Conservation (phyloP, 768 basidiomycete species). For the Serendipita sp. region DNA sequence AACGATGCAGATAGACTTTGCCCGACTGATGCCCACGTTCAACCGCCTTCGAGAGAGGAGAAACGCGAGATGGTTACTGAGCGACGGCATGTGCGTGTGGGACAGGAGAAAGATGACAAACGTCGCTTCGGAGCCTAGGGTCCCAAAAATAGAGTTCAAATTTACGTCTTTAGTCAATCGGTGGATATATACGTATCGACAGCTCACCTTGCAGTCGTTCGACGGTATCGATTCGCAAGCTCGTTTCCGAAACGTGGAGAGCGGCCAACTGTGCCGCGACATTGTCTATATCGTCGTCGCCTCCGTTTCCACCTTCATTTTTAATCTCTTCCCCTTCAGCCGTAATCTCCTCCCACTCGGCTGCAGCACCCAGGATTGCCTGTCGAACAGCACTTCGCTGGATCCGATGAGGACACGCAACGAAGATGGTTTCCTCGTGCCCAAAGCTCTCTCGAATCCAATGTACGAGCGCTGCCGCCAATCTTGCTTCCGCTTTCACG, state of each 20-base stretch:
- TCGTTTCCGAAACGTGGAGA: conserved; percentile 21
- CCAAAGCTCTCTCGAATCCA: conserved; percentile 24
- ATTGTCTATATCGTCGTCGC: conserved; percentile 12
- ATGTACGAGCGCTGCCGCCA: conserved; percentile 29
- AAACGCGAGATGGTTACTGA: conserved; percentile 25
- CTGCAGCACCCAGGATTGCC: conserved; percentile 17
- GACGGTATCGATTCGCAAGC: conserved; percentile 26
- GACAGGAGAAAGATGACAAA: conserved; percentile 40
- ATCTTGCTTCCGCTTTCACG: conserved; percentile 31
- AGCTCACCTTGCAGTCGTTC: conserved; percentile 33
- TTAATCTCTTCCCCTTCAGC: not conserved
- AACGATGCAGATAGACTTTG: conserved; percentile 34
- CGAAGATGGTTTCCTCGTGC: conserved; percentile 29
- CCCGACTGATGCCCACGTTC: conserved; percentile 39
- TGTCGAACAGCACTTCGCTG: conserved; percentile 34
- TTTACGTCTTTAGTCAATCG: not conserved
- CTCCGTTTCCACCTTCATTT: conserved; percentile 11
- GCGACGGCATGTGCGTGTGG: conserved; percentile 22
- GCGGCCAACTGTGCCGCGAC: not conserved
- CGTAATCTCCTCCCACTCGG: not conserved
- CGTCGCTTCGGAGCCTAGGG: conserved; percentile 31
- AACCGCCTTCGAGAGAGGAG: conserved; percentile 32
- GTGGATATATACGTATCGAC: not conserved
- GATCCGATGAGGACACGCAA: conserved; percentile 37
- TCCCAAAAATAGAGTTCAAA: conserved; percentile 11